Evolutionary conservation across 1,284 basidiomycete genomes (phyloP).

Genomic region (Albatrellus sp.): DNA sequence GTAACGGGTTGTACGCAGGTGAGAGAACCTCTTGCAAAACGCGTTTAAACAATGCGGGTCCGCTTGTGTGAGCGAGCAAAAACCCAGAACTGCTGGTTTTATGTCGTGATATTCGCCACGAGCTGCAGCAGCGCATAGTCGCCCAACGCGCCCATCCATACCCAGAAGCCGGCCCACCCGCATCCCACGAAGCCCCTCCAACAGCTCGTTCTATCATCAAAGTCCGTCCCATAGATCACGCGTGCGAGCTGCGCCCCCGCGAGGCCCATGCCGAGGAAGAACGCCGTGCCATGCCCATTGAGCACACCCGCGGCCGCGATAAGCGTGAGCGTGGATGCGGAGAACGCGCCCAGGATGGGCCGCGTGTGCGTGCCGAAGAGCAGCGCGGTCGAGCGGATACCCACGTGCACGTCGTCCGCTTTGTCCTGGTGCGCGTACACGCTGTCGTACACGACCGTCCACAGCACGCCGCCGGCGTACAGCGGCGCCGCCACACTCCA

Average conservation of each 20-base stretch:
- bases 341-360: constrained; percentile 67
- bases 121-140: constrained; percentile 50
- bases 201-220: constrained; percentile 74
- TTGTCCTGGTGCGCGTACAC: constrained; percentile 99
- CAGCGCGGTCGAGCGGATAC: constrained; percentile 90
- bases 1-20: too few species aligned
- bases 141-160: constrained; percentile 73
- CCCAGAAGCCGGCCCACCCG: constrained; percentile 79
- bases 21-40: not conserved
- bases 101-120: not conserved
- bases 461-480: constrained; percentile 82
- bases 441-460: constrained; percentile 96
- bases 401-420: constrained; percentile 76
- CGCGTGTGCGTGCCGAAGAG: constrained; percentile 76
- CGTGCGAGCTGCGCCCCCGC: constrained; percentile 74
- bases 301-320: constrained; percentile 73
- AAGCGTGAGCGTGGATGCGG: constrained; percentile 61
- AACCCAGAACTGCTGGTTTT: too few species aligned
- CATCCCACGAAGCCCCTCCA: constrained; percentile 89
- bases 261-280: constrained; percentile 69
- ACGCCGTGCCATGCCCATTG: constrained; percentile 66
- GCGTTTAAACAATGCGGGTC: too few species aligned
- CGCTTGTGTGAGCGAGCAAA: too few species aligned
- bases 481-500: constrained; percentile 82
- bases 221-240: constrained; percentile 70